Evolutionary conservation across 306 rosid genomes (phyloP).

Genomic region (Castanopsis chinensis): DNA sequence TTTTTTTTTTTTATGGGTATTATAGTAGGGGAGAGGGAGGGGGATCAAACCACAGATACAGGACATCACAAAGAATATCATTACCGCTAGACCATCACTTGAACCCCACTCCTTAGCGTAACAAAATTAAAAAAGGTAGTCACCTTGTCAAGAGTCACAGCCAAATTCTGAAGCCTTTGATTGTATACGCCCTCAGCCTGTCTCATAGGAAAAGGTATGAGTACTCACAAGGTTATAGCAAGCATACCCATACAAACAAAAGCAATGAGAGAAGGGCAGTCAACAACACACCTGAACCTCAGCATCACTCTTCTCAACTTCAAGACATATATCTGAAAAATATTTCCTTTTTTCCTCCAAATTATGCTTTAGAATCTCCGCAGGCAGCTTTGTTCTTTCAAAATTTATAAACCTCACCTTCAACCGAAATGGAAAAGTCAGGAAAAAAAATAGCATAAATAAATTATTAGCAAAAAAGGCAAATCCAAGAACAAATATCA

Average conservation of each 20-base stretch:
- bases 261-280: conserved; percentile 1
- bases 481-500: conserved; percentile 12
- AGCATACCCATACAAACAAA: not conserved
- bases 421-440: conserved; percentile 35
- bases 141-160: conserved; percentile 99
- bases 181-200: conserved; percentile 99
- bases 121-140: conserved; percentile 8
- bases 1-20: too few species aligned
- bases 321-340: conserved; percentile 83
- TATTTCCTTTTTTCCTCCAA: conserved; percentile 86
- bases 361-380: conserved; percentile 79
- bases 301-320: conserved; percentile 94
- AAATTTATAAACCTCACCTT: conserved; percentile 92
- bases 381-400: conserved; percentile 95
- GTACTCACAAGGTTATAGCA: not conserved
- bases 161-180: conserved; percentile 98
- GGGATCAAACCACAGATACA: too few species aligned
- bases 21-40: too few species aligned
- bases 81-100: too few species aligned
- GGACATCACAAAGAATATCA: too few species aligned
- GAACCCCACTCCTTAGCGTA: not conserved
- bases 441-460: conserved; percentile 13
- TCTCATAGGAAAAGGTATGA: conserved; percentile 25
- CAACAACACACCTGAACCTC: conserved; percentile 77
- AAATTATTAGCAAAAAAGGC: conserved; percentile 5